Evolutionary conservation across 106 monocot species (phyloP), one percentile per base, ranked within the genome.

Genomic region (Apostasia ramifera): DNA sequence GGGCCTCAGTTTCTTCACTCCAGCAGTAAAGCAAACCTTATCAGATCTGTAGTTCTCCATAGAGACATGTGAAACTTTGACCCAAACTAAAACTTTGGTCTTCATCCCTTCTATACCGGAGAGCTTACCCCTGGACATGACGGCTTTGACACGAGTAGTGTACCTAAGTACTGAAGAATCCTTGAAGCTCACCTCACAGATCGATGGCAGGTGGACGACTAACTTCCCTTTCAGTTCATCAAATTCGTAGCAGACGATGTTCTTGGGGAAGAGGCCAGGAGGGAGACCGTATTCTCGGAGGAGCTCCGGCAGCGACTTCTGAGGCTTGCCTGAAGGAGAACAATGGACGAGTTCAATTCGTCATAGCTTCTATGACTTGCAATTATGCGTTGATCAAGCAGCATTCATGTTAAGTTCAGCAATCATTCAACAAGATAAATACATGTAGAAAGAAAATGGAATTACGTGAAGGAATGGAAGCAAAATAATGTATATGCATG

Each of bases 41-140:
- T 90, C 97, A 3, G 86, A 92, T 63, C 78, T 92, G 66, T 79
- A 85, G 77, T 84, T 87, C 63, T 98, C 97, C 6, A 98, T 63
- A 6, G 70, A 55, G 2, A 98, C 69, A 47, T 87, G 80, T 6
- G 92, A 87, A 7, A 98, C 92, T 69, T 83, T 89, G 54, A 98
- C 92, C 97, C 97, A 98, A n/a, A 98, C 89, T 37, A 98, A 44
- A 15, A 87, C 67, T 43, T 92, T 98, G 4, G 97, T 92, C 81
- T 98, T 98, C 97, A 98, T 90, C 55, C 97, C 97, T 73, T 98
- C 97, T 8, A 98, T 81, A 2, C 67, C 78, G 0, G 89, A 74
- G 57, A 98, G 89, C 83, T 98, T 98, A 6, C 97, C 97, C 69
- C 89, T 76, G 6, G 92, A 81, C 49, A 98, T 57, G 38, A 62